Evolutionary conservation across 2,329 filamentous ascomycete genomes (phyloP).

Genomic region (Ascochyta pisi): DNA sequence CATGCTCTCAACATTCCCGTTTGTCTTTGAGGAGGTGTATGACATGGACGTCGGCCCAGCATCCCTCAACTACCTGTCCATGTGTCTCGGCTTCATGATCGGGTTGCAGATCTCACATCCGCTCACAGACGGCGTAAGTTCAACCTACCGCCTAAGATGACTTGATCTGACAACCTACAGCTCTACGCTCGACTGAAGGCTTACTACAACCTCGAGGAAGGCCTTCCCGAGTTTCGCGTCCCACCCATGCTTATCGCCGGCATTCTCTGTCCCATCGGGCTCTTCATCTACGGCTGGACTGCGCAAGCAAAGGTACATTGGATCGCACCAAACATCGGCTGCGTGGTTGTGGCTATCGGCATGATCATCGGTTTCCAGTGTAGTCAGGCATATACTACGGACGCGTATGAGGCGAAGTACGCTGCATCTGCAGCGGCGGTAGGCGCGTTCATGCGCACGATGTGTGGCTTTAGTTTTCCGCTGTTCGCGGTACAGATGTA

Average conservation of each 20-base stretch:
- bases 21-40: slow-evolving; percentile 64
- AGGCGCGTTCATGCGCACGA: slow-evolving; percentile 62
- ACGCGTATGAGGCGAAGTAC: slow-evolving; percentile 61
- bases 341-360: slow-evolving; percentile 55
- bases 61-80: slow-evolving; percentile 68
- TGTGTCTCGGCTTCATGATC: slow-evolving; percentile 66
- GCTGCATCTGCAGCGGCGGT: slow-evolving; percentile 63
- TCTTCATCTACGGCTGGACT: slow-evolving; percentile 64
- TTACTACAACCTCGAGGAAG: slow-evolving; percentile 34
- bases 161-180: slow-evolving; percentile 9
- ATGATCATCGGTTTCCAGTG: slow-evolving; percentile 64
- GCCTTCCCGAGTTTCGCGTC: slow-evolving; percentile 53
- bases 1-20: slow-evolving; percentile 66
- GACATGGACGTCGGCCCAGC: slow-evolving; percentile 62
- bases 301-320: slow-evolving; percentile 61
- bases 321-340: slow-evolving; percentile 63
- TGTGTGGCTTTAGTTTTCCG: slow-evolving; percentile 64
- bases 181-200: slow-evolving; percentile 35
- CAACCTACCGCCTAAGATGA: not conserved
- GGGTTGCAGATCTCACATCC: slow-evolving; percentile 51
- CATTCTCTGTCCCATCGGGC: slow-evolving; percentile 56
- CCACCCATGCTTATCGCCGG: slow-evolving; percentile 64
- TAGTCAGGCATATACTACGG: slow-evolving; percentile 68
- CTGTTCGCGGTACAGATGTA: slow-evolving; percentile 67
- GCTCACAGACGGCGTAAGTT: slow-evolving; percentile 52